phyloP scores from a whole-genome alignment of 2,329 filamentous ascomycete species.

The Alternaria infectoria region DNA sequence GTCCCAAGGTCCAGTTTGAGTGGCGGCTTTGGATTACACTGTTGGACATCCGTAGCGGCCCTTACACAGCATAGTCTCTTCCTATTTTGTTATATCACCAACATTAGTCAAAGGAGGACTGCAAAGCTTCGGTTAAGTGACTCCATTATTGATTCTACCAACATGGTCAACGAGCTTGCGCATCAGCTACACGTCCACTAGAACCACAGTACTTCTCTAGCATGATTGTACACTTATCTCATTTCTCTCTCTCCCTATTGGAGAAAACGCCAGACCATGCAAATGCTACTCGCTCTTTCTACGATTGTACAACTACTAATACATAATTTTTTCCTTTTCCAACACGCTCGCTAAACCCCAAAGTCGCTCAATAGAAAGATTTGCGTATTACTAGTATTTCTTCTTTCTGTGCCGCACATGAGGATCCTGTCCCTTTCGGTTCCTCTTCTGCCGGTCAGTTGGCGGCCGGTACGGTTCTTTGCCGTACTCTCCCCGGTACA shows the following conservation, averaged over 20 bases:
- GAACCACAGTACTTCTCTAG: neutral
- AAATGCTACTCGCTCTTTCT: neutral
- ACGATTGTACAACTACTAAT: conserved; percentile 1
- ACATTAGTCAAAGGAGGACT: too few relatives aligned
- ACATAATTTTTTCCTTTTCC: neutral
- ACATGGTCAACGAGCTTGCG: neutral
- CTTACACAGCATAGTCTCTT: neutral
- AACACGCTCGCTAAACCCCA: neutral
- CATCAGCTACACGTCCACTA: neutral
- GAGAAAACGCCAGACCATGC: conserved; percentile 1
- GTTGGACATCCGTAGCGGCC: neutral
- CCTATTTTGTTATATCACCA: too few relatives aligned
- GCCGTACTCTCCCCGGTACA: conserved; percentile 41
- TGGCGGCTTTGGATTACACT: neutral
- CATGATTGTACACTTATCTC: neutral
- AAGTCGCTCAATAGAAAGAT: neutral
- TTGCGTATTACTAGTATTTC: conserved; percentile 24
- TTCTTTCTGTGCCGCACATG: conserved; percentile 39
- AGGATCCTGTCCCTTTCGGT: conserved; percentile 39
- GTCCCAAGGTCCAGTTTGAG: neutral
- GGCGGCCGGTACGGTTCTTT: conserved; percentile 42
- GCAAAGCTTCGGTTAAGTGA: neutral
- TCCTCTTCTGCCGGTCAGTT: conserved; percentile 41
- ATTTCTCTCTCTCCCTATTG: neutral
- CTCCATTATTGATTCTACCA: neutral